A percentile compares a stretch with the other conserved stretches of the same genome.
Conservation (phyloP, 2,329 filamentous ascomycete genomes). For the Teratosphaeria epicoccoides region DNA sequence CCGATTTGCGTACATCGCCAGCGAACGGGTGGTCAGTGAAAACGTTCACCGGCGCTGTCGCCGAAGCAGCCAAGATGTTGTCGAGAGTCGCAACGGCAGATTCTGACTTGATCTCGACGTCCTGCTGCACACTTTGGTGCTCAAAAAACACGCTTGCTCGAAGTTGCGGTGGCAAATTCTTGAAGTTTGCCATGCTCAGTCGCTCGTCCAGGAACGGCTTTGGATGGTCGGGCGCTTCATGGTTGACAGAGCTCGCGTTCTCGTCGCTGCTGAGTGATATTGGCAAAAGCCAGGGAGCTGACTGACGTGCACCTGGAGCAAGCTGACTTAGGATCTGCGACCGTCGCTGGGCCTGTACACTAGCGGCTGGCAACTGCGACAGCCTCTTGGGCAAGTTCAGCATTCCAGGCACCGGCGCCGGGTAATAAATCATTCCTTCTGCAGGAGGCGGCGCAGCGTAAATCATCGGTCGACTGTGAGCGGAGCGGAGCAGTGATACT, state of each 20-base stretch:
- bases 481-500: slow-evolving; percentile 17
- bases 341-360: slow-evolving; percentile 57
- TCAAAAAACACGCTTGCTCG: slow-evolving; percentile 92
- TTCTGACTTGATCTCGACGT: slow-evolving; percentile 53
- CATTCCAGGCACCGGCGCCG: slow-evolving; percentile 86
- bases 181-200: slow-evolving; percentile 27
- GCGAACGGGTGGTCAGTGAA: slow-evolving; percentile 84
- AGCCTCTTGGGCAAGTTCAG: slow-evolving; percentile 83
- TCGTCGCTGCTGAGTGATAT: slow-evolving; percentile 12
- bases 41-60: slow-evolving; percentile 74
- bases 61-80: slow-evolving; percentile 82
- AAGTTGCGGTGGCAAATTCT: slow-evolving; percentile 65
- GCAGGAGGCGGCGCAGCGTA: slow-evolving; percentile 51
- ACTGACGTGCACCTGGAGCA: slow-evolving; percentile 43
- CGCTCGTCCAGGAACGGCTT: slow-evolving; percentile 20
- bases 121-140: slow-evolving; percentile 45
- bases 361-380: slow-evolving; percentile 58
- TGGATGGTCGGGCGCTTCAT: slow-evolving; percentile 4
- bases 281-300: slow-evolving; percentile 36
- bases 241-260: background rate
- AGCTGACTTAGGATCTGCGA: slow-evolving; percentile 54
- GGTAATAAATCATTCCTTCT: slow-evolving; percentile 86
- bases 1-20: slow-evolving; percentile 61
- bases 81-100: slow-evolving; percentile 86
- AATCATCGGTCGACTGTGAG: slow-evolving; percentile 39